These are phyloP conservation scores for Isatis lusitanica DNA, from an alignment of 441 rosid species.

Conservation along the genomic window DNA sequence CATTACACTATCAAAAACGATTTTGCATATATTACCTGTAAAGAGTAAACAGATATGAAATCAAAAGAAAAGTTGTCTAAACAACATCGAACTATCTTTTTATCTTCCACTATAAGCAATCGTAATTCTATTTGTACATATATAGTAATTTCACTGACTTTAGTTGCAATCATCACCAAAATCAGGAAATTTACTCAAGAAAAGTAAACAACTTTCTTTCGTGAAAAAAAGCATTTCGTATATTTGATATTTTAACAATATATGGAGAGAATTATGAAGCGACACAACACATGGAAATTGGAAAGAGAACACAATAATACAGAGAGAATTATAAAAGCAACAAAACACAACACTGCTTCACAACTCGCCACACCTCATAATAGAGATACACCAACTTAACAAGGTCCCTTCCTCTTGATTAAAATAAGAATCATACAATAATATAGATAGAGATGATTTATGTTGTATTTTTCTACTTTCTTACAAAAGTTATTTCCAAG, in stretches of 20 bases:
- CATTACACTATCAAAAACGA: conserved; percentile 18
- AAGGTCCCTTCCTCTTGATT: conserved; percentile 7
- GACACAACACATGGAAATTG: conserved; percentile 34
- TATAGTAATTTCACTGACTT: conserved; percentile 11
- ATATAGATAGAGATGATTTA: neutral
- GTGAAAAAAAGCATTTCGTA: neutral
- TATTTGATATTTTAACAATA: neutral
- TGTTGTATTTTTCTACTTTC: neutral
- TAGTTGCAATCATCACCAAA: neutral
- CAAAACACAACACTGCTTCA: conserved; percentile 32
- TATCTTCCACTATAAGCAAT: conserved; percentile 1
- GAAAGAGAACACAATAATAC: conserved; percentile 13
- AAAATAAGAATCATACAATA: neutral
- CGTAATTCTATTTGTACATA: neutral
- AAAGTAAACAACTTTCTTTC: neutral
- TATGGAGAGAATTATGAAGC: conserved; percentile 17
- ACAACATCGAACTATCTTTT: conserved; percentile 12
- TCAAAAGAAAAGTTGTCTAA: neutral
- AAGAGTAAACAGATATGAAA: conserved; percentile 20
- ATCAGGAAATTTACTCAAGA: neutral
- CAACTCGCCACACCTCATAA: conserved; percentile 26
- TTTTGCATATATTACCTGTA: conserved; percentile 37
- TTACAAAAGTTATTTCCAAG: conserved; percentile 2
- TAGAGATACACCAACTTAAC: conserved; percentile 24
- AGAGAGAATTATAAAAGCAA: conserved; percentile 20